Conservation (phyloP, 441 rosid species). For the Macaranga tanarius region DNA sequence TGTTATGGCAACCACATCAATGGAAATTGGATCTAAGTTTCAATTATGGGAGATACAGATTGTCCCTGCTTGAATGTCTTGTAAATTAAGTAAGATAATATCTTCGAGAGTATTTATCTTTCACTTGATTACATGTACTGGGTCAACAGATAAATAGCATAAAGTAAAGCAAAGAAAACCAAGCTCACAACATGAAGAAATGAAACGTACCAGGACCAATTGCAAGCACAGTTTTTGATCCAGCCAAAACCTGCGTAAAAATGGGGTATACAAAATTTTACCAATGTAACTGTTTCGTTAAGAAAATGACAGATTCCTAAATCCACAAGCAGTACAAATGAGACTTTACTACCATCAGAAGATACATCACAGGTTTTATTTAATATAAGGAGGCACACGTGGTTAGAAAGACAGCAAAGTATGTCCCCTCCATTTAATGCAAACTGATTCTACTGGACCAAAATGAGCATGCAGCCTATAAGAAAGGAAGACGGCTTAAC, state of each 20-base stretch:
- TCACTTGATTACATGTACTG: not conserved
- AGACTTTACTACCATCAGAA: not conserved
- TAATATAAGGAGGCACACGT: not conserved
- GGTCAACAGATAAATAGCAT: not conserved
- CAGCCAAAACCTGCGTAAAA: conserved; percentile 56
- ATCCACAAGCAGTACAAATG: not conserved
- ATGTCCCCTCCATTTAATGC: not conserved
- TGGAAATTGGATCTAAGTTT: no score
- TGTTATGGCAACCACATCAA: no score
- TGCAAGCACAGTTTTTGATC: conserved; percentile 83
- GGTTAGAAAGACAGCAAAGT: not conserved
- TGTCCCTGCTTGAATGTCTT: not conserved
- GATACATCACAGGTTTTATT: not conserved
- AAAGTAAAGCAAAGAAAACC: conserved; percentile 2
- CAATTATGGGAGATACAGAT: not conserved
- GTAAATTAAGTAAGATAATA: not conserved
- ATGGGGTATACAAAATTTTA: not conserved
- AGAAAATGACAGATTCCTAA: not conserved
- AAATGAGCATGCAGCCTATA: not conserved
- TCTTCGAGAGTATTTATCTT: not conserved
- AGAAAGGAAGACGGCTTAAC: not conserved
- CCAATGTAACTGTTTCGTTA: conserved; percentile 1
- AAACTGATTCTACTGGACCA: not conserved
- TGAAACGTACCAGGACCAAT: conserved; percentile 68
- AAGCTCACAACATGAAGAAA: conserved; percentile 1